Evolutionary conservation across 768 basidiomycete genomes (phyloP), one percentile per base, ranked within the genome.

Genomic region (Sistotremastrum niveocremeum): DNA sequence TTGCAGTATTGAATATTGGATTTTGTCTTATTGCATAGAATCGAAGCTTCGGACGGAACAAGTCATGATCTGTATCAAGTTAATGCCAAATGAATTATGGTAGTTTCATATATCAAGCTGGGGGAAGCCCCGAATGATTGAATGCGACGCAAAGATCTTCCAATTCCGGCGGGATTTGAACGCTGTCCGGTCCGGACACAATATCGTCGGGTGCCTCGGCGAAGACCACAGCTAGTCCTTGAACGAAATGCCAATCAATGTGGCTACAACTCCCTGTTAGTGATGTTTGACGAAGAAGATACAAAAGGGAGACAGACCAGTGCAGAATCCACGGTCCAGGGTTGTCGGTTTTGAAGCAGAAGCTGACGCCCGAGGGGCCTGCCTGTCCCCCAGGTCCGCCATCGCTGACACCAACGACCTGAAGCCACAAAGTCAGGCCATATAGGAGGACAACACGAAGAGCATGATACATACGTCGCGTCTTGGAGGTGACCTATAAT

Each of bases 251-350:
- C 48, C 48, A 49, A 31, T 49, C 48, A 32, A 49, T 49, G 46
- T 49, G 48, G 39, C 48, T 47, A 41, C 11, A 42, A 29, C 29
- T 10, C 10, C 10, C 10, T 42, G 20, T 20, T 11, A 10, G 30
- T 10, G 10, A 10, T 11, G 41, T 42, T 10, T 10, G 30, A 10
- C 10, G 41, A 29, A 31, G 30, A 35, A 9, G 42, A 44, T 6
- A 9, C 9, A 44, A 9, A 8, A 33, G 11, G 31, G 29, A 30
- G 10, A 11, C 39, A 41, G 20, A 46, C 39, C 42, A 59, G 44
- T 60, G 58, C 41, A 60, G 46, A 51, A 60, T 55, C 57, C 57
- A 56, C 11, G 56, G 55, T 28, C 55, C 51, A 10, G 57, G 53
- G 48, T 58, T 58, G 51, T 58, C 46, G 8, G 58, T 59, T 33